Conservation (phyloP, 2,329 filamentous ascomycete genomes). For the Diatrype stigma region DNA sequence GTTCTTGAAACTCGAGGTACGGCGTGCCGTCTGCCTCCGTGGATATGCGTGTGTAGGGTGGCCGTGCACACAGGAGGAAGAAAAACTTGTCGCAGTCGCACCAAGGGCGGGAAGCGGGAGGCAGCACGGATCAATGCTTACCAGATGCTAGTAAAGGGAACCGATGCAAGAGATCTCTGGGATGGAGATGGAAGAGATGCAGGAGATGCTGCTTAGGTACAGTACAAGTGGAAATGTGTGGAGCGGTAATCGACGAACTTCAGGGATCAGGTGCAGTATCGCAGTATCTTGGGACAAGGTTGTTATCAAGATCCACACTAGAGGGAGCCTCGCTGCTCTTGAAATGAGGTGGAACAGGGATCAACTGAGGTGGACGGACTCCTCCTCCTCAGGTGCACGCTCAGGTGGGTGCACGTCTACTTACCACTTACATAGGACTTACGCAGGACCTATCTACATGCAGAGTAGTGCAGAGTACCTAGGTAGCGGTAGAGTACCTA, state of each 20-base stretch:
- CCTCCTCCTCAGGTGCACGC: neutral
- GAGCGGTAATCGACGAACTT: neutral
- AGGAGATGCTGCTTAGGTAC: neutral
- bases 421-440: neutral
- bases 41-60: too few relatives aligned
- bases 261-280: neutral
- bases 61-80: too few relatives aligned
- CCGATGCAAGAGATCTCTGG: too few relatives aligned
- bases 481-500: too few relatives aligned
- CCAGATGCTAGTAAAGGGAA: too few relatives aligned
- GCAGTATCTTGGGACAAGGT: neutral
- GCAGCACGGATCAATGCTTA: too few relatives aligned
- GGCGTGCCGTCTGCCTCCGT: neutral
- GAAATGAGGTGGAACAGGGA: neutral
- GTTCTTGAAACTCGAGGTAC: neutral
- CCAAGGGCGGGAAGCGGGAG: too few relatives aligned
- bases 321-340: neutral
- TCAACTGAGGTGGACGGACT: neutral
- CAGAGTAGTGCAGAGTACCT: neutral
- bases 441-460: too few relatives aligned
- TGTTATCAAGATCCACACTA: neutral
- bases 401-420: neutral
- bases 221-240: neutral
- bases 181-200: neutral
- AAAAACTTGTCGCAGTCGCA: too few relatives aligned